These are phyloP conservation scores for Conidiobolus incongruus DNA, from an alignment of 371 early-diverging fungal genomes.

Conservation along the genomic window DNA sequence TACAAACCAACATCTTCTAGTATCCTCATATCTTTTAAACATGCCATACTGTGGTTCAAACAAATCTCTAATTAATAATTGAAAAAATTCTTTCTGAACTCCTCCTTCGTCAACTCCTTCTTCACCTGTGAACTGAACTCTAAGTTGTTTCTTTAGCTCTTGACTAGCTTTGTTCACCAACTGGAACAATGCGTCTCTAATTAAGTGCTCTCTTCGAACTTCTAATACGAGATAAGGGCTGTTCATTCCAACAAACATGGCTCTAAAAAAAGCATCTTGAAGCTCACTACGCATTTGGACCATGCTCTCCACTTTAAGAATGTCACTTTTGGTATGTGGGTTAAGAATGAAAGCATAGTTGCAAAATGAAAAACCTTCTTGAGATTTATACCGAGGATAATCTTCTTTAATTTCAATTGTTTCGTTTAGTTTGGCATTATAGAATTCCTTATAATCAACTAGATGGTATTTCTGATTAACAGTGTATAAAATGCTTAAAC, in stretches of 20 bases:
- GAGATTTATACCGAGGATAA: conserved; percentile 45
- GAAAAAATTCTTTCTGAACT: conserved; percentile 91
- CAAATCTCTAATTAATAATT: conserved; percentile 68
- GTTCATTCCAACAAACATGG: conserved; percentile 72
- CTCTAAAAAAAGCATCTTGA: conserved; percentile 56
- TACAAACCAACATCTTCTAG: conserved; percentile 68
- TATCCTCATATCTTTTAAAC: conserved; percentile 63
- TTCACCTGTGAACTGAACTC: conserved; percentile 66
- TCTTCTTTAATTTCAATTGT: conserved; percentile 61
- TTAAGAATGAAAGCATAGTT: conserved; percentile 57
- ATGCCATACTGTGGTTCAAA: conserved; percentile 75
- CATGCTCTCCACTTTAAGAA: conserved; percentile 57
- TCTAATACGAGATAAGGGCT: conserved; percentile 50
- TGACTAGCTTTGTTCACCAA: conserved; percentile 31
- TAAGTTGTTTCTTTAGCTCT: conserved; percentile 73
- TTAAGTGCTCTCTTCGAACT: conserved; percentile 57
- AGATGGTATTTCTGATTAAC: conserved; percentile 18
- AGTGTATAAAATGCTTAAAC: conserved; percentile 17
- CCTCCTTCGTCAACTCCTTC: conserved; percentile 84
- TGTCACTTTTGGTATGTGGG: conserved; percentile 54
- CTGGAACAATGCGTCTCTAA: conserved; percentile 60
- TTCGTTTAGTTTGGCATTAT: conserved; percentile 50
- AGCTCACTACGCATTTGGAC: conserved; percentile 49
- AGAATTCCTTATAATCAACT: conserved; percentile 31
- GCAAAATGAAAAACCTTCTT: conserved; percentile 50